phyloP scores from a whole-genome alignment of 192 early-diverging fungal species.

The Coemansia umbellata region DNA sequence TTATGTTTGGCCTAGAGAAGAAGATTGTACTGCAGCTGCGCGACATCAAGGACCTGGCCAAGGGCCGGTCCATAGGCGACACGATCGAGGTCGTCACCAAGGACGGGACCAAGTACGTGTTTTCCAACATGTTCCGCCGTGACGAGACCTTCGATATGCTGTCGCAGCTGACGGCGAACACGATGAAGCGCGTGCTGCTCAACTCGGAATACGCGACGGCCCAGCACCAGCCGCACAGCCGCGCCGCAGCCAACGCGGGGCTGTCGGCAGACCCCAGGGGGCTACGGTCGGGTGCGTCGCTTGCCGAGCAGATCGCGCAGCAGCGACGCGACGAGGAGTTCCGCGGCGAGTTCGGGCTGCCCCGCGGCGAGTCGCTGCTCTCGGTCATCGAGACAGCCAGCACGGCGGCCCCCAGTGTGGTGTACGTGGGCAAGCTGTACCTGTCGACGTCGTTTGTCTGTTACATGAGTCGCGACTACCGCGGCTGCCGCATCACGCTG shows the following conservation, averaged over 20 bases:
- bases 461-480: conserved; percentile 67
- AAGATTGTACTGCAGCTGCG: conserved; percentile 88
- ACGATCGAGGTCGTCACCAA: conserved; percentile 81
- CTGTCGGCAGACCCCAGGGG: neutral
- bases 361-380: conserved; percentile 68
- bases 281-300: conserved; percentile 9
- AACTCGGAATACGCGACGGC: conserved; percentile 57
- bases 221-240: conserved; percentile 10
- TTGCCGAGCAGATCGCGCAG: conserved; percentile 60
- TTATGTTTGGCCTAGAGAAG: conserved; percentile 89
- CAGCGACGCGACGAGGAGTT: conserved; percentile 78
- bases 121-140: conserved; percentile 93
- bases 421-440: conserved; percentile 68
- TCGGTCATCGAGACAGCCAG: conserved; percentile 54
- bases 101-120: conserved; percentile 75
- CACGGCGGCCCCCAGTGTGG: conserved; percentile 44
- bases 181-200: conserved; percentile 85
- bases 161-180: conserved; percentile 81
- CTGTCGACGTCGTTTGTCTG: conserved; percentile 86
- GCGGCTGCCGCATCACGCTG: conserved; percentile 71
- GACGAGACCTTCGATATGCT: conserved; percentile 96
- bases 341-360: conserved; percentile 73
- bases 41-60: conserved; percentile 82
- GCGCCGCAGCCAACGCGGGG: neutral
- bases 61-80: conserved; percentile 89